These are phyloP conservation scores for Linaria vulgaris DNA, from an alignment of 257 asterid species.

Conservation along the genomic window DNA sequence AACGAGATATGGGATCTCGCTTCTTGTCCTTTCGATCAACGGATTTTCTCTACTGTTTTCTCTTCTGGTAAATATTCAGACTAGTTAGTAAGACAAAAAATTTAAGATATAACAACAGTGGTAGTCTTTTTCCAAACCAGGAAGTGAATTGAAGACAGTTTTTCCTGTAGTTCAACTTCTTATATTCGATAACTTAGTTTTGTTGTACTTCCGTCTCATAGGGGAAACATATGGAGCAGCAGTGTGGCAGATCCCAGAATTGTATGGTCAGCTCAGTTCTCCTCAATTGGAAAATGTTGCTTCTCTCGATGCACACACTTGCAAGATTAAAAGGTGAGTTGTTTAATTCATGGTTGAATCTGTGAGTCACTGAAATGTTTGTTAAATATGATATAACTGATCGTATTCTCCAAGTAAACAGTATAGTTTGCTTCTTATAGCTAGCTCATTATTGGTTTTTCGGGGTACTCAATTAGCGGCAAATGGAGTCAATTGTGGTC, in stretches of 20 bases:
- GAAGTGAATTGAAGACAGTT: constrained; percentile 2
- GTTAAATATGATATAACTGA: not conserved
- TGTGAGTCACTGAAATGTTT: not conserved
- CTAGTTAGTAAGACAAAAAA: not conserved
- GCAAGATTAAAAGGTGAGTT: constrained; percentile 78
- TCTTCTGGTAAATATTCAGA: constrained; percentile 57
- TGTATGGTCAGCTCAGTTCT: constrained; percentile 91
- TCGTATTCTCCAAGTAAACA: not conserved
- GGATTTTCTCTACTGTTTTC: constrained; percentile 89
- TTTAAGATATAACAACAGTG: too few species aligned
- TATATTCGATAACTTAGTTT: constrained; percentile 6
- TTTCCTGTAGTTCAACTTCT: constrained; percentile 5
- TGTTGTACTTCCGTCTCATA: constrained; percentile 27
- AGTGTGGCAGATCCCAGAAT: constrained; percentile 95
- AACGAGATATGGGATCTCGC: constrained; percentile 95
- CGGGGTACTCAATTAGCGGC: not conserved
- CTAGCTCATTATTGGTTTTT: not conserved
- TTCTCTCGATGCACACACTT: constrained; percentile 74
- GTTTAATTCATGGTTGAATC: not conserved
- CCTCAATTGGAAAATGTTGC: constrained; percentile 87
- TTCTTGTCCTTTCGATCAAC: constrained; percentile 89
- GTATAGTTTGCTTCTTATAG: not conserved
- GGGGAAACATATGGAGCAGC: constrained; percentile 94
- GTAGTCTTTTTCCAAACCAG: too few species aligned
- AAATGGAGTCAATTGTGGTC: constrained; percentile 9